Evolutionary conservation across 2,329 filamentous ascomycete genomes (phyloP).

Genomic region (Ophiocordyceps polyrhachis-furcata): DNA sequence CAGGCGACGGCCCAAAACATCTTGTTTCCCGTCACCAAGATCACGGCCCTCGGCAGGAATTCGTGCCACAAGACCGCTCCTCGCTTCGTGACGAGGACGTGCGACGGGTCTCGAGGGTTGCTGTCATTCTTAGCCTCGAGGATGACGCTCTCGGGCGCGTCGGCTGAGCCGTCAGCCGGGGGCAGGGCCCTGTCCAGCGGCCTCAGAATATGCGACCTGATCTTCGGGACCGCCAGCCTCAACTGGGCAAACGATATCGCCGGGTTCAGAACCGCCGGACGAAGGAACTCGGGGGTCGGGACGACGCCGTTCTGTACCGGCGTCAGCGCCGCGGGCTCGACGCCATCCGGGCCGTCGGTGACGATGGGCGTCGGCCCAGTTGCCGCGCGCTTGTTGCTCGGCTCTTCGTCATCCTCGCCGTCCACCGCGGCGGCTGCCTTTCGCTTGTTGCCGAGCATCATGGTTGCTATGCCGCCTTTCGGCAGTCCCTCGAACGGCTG

Average conservation of each 20-base stretch:
- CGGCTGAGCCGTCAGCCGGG: conserved; percentile 29
- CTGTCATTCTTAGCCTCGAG: conserved; percentile 78
- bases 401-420: conserved; percentile 55
- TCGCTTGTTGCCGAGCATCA: conserved; percentile 85
- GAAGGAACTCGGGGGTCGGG: conserved; percentile 63
- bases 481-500: conserved; percentile 89
- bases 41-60: conserved; percentile 66
- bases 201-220: conserved; percentile 65
- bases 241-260: conserved; percentile 66
- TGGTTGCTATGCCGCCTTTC: conserved; percentile 66
- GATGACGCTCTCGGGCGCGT: conserved; percentile 52
- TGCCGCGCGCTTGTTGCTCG: conserved; percentile 29
- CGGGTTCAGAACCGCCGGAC: conserved; percentile 74
- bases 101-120: conserved; percentile 61
- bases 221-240: conserved; percentile 69
- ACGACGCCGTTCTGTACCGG: conserved; percentile 40
- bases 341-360: conserved; percentile 56
- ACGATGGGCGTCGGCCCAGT: conserved; percentile 59
- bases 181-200: conserved; percentile 53
- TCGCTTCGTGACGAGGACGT: conserved; percentile 64
- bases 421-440: conserved; percentile 56
- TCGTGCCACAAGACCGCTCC: conserved; percentile 83
- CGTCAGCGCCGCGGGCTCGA: conserved; percentile 54
- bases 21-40: conserved; percentile 80
- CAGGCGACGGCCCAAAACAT: conserved; percentile 86